Base-by-base conservation (phyloP, 306 rosid species). In the Cucurbita moschata region DNA sequence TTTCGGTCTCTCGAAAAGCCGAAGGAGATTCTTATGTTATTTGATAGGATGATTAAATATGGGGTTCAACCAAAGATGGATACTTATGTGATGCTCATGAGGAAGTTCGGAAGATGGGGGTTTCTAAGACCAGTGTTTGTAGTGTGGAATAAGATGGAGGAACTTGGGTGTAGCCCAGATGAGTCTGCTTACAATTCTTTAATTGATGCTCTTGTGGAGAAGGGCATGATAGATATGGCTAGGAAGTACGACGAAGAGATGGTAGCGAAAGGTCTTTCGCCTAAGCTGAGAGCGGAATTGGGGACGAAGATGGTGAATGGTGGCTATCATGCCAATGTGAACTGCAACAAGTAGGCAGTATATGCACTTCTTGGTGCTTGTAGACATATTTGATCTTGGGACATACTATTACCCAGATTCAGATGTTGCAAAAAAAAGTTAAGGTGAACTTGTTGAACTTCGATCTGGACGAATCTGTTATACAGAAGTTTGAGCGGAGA, bases 31-130 rank as follows among this genome's bases (percentile, higher is more conserved):
- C 79, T 94, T 35, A 77, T 39, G 6, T 54, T 90, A 81, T 87
- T 94, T 71, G 84, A 90, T 79, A 76, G 85, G 73, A 94, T 90
- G 98, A 79, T 87, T 80, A 81, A 71, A 19, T 82, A 84, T 60
- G 91, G 97, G 42, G 81, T 90, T 80, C 85, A 81, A 3, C 98
- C 97, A 0, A 77, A 80, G 26, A 79, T 79, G 86, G 96, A 91
- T 61, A 94, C 98, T 0, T 89, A 80, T 52, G 95, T 94, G 77
- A 86, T 94, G 97, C 88, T 94, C 58, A 81, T 94, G 82, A 85
- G 86, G 86, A 89, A 87, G 79, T 91, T 94, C 80, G 90, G 89
- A 67, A 85, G 95, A 76, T 90, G 98, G 98, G 98, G 96, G 13
- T 94, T 90, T 81, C 92, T 91, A 19, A 79, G 97, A 50, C 90